These are phyloP conservation scores for Byssoonygena ceratinophila DNA, from an alignment of 2,329 filamentous ascomycete species.

Conservation along the genomic window DNA sequence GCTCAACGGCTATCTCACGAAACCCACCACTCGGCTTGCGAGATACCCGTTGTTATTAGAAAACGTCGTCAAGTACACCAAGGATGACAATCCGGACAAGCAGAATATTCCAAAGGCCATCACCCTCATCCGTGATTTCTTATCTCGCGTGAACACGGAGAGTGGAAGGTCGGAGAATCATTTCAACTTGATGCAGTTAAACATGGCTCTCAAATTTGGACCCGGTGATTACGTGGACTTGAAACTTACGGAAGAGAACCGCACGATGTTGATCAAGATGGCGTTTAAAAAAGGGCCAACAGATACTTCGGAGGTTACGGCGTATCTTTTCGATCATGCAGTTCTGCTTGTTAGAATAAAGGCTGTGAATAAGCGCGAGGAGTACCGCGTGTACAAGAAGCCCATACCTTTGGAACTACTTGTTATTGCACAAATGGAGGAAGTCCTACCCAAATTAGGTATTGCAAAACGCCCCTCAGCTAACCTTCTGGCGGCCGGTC, in stretches of 20 bases:
- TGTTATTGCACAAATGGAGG: slow-evolving; percentile 93
- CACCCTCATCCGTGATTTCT: slow-evolving; percentile 71
- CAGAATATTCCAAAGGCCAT: slow-evolving; percentile 87
- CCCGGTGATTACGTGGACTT: slow-evolving; percentile 85
- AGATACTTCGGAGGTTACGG: slow-evolving; percentile 80
- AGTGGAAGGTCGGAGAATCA: slow-evolving; percentile 96
- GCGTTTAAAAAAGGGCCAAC: slow-evolving; percentile 85
- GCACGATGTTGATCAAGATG: slow-evolving; percentile 89
- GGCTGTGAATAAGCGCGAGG: slow-evolving; percentile 82
- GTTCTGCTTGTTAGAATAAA: slow-evolving; percentile 86
- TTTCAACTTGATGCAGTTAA: slow-evolving; percentile 86
- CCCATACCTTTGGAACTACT: slow-evolving; percentile 90
- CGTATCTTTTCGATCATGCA: slow-evolving; percentile 93
- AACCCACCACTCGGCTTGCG: slow-evolving; percentile 88
- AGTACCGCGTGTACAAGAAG: slow-evolving; percentile 88
- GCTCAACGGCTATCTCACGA: slow-evolving; percentile 93
- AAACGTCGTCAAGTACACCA: slow-evolving; percentile 82
- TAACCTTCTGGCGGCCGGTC: slow-evolving; percentile 59
- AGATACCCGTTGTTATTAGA: slow-evolving; percentile 88
- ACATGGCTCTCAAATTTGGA: slow-evolving; percentile 82
- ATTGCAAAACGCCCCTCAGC: slow-evolving; percentile 79
- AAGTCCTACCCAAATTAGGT: slow-evolving; percentile 72
- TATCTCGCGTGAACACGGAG: slow-evolving; percentile 83
- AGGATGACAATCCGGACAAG: slow-evolving; percentile 79
- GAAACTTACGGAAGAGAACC: slow-evolving; percentile 84